Base-by-base conservation (phyloP, 179 eudicot species). In the Nepenthes alata region DNA sequence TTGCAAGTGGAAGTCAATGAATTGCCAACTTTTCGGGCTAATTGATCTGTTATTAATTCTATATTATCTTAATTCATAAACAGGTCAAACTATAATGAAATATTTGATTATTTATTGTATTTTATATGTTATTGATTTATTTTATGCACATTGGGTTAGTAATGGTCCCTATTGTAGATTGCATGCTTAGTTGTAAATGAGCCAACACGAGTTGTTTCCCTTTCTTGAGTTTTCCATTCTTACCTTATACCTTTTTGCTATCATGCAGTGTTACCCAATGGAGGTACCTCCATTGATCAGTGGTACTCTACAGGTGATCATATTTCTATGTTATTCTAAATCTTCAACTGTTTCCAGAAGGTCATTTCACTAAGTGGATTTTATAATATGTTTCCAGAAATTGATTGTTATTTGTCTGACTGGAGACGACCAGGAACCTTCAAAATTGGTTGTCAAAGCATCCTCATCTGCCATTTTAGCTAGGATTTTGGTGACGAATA, bases 251-350 rank as follows among this genome's bases (percentile, higher is more conserved):
- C 35, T 14, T 71, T 61, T 51, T 49, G 35, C 50, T 66, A 45
- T 59, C 60, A 38, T 74, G 71, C 83, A 93, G 98, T 93, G 96
- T 78, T 89, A 85, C 73, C 96, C 98, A 44, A 35, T 78, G 73
- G 96, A 89, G 58, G 90, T 87, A 57, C 96, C 98, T 66, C 88
- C 80, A 47, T 80, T 93, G 71, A 89, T 93, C 70, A 81, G 85
- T 79, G 80, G 84, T 56, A 85, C 88, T 51, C 84, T 93, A 73
- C 90, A 93, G 95, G 98, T 89, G 69, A 65, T 60, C 48, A 60
- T 9, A 55, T 47, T 15, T 69, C 58, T 63, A 37, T 60, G 63
- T 14, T 48, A 56, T 51, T 12, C 34, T 37, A 52, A 9, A 3
- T 57, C 12, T 35, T 53, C 11, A 12, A 57, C n/a, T 45, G 16